Base-by-base conservation (phyloP, 2,329 filamentous ascomycete genomes). In the Trichoderma brevicompactum region DNA sequence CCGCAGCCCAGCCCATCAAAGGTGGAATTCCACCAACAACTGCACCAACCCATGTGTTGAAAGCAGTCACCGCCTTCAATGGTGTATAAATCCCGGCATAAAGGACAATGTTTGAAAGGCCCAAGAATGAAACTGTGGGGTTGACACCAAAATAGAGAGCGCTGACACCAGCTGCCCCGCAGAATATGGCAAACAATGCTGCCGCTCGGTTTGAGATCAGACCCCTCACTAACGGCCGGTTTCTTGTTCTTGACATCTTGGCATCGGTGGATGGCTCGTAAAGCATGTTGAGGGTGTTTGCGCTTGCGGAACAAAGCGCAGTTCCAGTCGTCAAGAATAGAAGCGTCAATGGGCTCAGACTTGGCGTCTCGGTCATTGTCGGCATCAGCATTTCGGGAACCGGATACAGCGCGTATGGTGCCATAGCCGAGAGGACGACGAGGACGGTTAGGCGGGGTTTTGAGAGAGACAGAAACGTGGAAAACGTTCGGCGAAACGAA, bases 1-100 rank as follows among this genome's bases (percentile, higher is more conserved):
- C 95, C 0, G 95, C 95, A 15, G 93, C 92, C 95, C 95, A 99
- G 69, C 95, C 95, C 95, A 99, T 99, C 38, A 99, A 79, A 0
- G 95, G 95, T 0, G 95, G 94, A 65, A 99, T 96, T 1, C 90
- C 94, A 67, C 95, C 95, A 0, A 99, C 92, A 0, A 99, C 78
- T 3, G 94, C 95, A 15, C 95, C 95, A 15, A 96, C 86, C 95
- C 95, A 99, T 0, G 95, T 99, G 74, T 99, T 99, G 66, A 94
- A 79, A 9, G 89, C 91, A 3, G 90, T 91, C 12, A 97, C 81
- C 7, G 92, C 89, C 79, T 99, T 99, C 73, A 98, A 80, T 0
- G 94, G 94, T 0, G 95, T 99, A 77, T 99, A 99, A 0, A 94
- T 82, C 65, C 92, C 94, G 0, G 94, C 95, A 72, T 99, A 99